Percentiles rank a stretch among this genome's conserved stretches.
Conservation (phyloP, 1,139 yeast species). For the Yamadazyma kanchanaburiensis region DNA sequence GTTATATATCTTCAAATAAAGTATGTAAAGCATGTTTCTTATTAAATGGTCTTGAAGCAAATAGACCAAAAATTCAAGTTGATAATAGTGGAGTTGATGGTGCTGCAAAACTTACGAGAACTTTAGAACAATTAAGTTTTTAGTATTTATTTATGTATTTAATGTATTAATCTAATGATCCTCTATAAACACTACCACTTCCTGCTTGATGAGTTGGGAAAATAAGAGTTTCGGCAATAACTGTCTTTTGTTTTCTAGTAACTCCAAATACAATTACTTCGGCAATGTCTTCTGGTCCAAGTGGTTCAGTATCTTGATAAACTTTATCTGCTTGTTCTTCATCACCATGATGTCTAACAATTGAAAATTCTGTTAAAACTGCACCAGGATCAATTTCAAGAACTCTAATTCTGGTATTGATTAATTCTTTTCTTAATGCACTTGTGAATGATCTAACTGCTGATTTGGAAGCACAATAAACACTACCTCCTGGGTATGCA, state of each 20-base stretch:
- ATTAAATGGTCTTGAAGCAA: conserved; percentile 77
- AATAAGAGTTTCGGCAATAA: conserved; percentile 48
- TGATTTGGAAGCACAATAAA: conserved; percentile 51
- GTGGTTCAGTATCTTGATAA: conserved; percentile 45
- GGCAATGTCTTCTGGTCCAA: conserved; percentile 47
- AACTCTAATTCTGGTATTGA: conserved; percentile 44
- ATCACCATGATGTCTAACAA: conserved; percentile 47
- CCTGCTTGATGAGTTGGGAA: conserved; percentile 56
- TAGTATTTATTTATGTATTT: conserved; percentile 17
- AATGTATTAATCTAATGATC: conserved; percentile 10
- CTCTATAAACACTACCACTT: conserved; percentile 47
- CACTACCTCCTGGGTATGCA: conserved; percentile 49
- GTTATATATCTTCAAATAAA: conserved; percentile 82
- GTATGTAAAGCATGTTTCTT: conserved; percentile 93
- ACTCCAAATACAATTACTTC: conserved; percentile 48
- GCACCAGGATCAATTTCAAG: conserved; percentile 52
- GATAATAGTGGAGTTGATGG: conserved; percentile 55
- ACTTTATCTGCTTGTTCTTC: conserved; percentile 38
- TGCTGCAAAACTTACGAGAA: conserved; percentile 65
- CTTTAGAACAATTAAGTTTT: conserved; percentile 63
- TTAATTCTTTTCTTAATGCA: conserved; percentile 45
- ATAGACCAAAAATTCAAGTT: conserved; percentile 57
- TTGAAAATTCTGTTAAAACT: conserved; percentile 49
- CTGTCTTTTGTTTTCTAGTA: conserved; percentile 47
- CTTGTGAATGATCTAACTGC: conserved; percentile 47